Evolutionary conservation across 257 asterid species (phyloP).

Genomic region (Cruciata laevipes): DNA sequence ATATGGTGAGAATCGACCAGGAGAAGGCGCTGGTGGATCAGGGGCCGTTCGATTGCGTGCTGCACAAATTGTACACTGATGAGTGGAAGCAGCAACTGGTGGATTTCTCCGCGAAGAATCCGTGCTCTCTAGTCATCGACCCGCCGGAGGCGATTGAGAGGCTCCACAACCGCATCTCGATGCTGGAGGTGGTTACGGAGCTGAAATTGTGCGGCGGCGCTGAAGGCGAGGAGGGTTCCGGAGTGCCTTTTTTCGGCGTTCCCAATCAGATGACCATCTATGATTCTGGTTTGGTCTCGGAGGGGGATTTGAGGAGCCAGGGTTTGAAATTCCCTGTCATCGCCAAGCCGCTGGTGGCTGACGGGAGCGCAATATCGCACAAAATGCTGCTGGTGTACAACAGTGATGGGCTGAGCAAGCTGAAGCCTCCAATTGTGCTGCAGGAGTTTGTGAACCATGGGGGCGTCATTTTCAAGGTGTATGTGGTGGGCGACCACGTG

Average conservation of each 20-base stretch:
- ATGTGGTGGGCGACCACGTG: conserved; percentile 69
- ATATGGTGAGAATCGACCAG: conserved; percentile 54
- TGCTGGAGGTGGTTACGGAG: conserved; percentile 57
- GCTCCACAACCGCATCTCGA: conserved; percentile 62
- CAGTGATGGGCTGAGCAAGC: conserved; percentile 48
- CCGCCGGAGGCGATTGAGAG: conserved; percentile 57
- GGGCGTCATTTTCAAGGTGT: conserved; percentile 69
- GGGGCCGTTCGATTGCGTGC: conserved; percentile 61
- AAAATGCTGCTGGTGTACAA: conserved; percentile 58
- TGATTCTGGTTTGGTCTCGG: conserved; percentile 35
- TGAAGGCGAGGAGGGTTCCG: neutral
- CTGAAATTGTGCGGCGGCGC: conserved; percentile 17
- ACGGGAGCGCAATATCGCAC: conserved; percentile 71
- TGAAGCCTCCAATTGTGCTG: conserved; percentile 63
- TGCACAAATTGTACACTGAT: conserved; percentile 58
- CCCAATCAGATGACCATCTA: conserved; percentile 54
- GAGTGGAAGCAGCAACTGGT: conserved; percentile 53
- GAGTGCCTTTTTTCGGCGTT: conserved; percentile 42
- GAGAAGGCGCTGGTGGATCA: conserved; percentile 51
- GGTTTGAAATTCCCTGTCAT: conserved; percentile 64
- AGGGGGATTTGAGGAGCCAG: conserved; percentile 27
- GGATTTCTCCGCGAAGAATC: conserved; percentile 40
- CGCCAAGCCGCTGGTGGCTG: conserved; percentile 70
- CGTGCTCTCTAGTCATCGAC: conserved; percentile 43
- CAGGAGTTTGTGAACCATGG: conserved; percentile 80